Conservation (phyloP, 2,329 filamentous ascomycete genomes). For the Ophiostoma triangulosporum region DNA sequence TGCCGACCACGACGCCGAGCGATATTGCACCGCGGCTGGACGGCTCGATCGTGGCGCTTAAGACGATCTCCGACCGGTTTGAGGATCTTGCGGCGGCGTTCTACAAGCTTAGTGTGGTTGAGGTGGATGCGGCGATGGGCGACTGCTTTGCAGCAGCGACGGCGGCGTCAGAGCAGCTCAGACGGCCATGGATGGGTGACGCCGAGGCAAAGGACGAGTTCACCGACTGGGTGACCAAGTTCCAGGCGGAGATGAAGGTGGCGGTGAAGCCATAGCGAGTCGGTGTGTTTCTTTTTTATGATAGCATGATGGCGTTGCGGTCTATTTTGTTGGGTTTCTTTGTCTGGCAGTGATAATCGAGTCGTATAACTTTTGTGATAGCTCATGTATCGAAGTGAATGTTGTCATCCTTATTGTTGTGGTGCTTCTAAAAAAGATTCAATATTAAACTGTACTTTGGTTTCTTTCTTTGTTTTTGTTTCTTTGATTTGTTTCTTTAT, state of each 20-base stretch:
- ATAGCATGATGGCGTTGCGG: not conserved
- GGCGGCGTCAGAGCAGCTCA: slow-evolving; percentile 39
- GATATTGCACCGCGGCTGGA: slow-evolving; percentile 35
- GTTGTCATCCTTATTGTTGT: no score
- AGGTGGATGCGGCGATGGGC: slow-evolving; percentile 45
- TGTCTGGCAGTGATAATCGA: no score
- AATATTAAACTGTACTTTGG: no score
- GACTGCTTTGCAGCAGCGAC: slow-evolving; percentile 48
- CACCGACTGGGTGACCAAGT: slow-evolving; percentile 56
- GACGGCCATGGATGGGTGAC: slow-evolving; percentile 44
- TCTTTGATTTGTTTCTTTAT: no score
- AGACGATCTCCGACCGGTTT: slow-evolving; percentile 49
- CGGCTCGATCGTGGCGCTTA: slow-evolving; percentile 40
- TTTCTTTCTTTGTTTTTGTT: no score
- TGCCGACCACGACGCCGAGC: slow-evolving; percentile 20
- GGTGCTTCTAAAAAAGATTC: no score
- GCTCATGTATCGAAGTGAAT: no score
- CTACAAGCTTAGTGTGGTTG: slow-evolving; percentile 50
- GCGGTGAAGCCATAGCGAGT: not conserved
- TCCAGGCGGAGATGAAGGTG: slow-evolving; percentile 23
- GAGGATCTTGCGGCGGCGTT: slow-evolving; percentile 60
- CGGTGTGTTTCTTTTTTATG: not conserved
- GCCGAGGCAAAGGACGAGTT: slow-evolving; percentile 52
- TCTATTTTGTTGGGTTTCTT: not conserved
- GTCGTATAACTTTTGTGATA: no score